These are phyloP conservation scores for Myrica gale DNA, from an alignment of 306 rosid species.

Conservation along the genomic window DNA sequence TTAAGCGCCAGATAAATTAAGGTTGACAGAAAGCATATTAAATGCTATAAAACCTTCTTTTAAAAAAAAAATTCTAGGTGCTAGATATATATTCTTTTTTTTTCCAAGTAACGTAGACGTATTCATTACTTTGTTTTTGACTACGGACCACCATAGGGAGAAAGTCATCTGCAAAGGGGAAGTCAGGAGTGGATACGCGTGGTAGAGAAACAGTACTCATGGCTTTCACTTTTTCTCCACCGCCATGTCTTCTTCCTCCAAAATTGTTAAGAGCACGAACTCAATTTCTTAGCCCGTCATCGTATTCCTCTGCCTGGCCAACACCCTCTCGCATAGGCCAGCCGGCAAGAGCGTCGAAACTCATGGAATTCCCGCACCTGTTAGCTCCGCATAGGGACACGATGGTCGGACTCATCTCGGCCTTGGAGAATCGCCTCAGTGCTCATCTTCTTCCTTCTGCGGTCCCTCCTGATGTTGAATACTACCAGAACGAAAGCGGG, in stretches of 20 bases:
- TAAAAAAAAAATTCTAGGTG: no score
- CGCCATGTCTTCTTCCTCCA: not conserved
- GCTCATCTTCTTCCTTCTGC: constrained; percentile 28
- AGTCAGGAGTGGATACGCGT: not conserved
- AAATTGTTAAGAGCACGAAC: not conserved
- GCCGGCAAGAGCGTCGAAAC: constrained; percentile 7
- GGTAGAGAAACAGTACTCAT: not conserved
- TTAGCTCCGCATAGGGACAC: constrained; percentile 10
- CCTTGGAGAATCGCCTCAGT: constrained; percentile 17
- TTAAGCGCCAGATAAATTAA: no score
- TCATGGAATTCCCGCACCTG: constrained; percentile 34
- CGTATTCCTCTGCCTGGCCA: not conserved
- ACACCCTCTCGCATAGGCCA: not conserved
- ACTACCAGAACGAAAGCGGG: constrained; percentile 18
- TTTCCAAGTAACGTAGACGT: no score
- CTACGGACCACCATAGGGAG: not conserved
- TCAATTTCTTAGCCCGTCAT: not conserved
- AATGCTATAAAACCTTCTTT: no score
- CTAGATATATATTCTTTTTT: no score
- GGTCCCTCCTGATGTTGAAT: constrained; percentile 31
- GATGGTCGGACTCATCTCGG: constrained; percentile 20
- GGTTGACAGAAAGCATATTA: no score
- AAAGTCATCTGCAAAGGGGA: no score
- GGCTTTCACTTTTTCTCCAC: not conserved
- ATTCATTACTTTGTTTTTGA: no score